phyloP scores from a whole-genome alignment of 78 protist genomes.

The Dictyostelium purpureum region DNA sequence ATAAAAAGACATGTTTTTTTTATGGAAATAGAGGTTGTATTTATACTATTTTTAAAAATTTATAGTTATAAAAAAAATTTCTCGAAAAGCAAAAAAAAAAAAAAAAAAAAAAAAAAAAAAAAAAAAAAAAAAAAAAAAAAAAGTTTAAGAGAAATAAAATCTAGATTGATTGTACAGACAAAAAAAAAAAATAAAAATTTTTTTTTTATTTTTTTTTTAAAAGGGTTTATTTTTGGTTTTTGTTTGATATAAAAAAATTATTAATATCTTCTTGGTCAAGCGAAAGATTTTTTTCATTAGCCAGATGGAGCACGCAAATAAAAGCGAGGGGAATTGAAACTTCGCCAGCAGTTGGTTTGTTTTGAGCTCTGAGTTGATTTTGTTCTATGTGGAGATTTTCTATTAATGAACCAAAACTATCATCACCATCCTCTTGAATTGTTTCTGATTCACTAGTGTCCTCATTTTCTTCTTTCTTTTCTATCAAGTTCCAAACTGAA shows the following conservation, averaged over 20 bases:
- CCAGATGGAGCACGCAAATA: constrained; percentile 96
- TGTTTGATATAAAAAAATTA: constrained; percentile 17
- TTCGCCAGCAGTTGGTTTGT: constrained; percentile 53
- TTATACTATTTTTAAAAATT: too few species aligned
- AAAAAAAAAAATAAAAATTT: too few species aligned
- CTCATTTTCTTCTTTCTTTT: neutral
- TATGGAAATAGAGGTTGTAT: too few species aligned
- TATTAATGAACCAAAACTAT: constrained; percentile 9
- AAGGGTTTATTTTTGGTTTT: too few species aligned
- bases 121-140: too few species aligned
- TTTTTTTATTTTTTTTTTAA: neutral
- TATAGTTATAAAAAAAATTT: too few species aligned
- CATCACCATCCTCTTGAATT: neutral
- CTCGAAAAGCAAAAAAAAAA: too few species aligned
- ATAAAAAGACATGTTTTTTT: too few species aligned
- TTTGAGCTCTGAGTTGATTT: neutral
- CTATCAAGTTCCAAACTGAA: constrained; percentile 35
- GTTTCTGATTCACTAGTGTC: neutral
- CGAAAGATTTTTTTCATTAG: constrained; percentile 92
- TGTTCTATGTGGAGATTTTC: constrained; percentile 1
- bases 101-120: too few species aligned
- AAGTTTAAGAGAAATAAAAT: too few species aligned
- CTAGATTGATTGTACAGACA: too few species aligned
- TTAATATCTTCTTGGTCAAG: constrained; percentile 15
- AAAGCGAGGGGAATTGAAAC: constrained; percentile 84